Base-by-base conservation (phyloP, 2,329 filamentous ascomycete species). In the Aspergillus neoniger region DNA sequence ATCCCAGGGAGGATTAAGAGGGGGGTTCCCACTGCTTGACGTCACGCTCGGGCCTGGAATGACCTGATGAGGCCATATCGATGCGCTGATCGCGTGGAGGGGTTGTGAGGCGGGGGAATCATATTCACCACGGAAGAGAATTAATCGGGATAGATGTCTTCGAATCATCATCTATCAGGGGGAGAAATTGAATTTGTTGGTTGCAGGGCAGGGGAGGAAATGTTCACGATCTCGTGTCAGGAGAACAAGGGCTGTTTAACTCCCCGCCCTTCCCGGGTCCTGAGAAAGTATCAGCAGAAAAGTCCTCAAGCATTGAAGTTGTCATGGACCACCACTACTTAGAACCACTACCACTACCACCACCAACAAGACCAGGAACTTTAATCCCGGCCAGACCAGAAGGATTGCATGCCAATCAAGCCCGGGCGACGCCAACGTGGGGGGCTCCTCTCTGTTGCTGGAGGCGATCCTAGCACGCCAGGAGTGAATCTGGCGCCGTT, bases 31-130 rank as follows among this genome's bases (percentile, higher is more conserved):
- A 44, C 52, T 44, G 38, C 38, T 55, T 55, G 52, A 55, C 52
- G 52, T 55, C 52, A 55, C 52, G 52, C 38, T 12, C 38, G 39
- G 52, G 52, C 38, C 52, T 55, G 52, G 52, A 55, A 55, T 49
- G 41, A 44, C 41, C 41, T 44, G 41, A 44, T 14, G 25, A 38
- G 51, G 51, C 10, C 30, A 25, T 55, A 30, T 19, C 52, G 25
- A 19, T 21, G 52, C 52, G 25, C 38, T n/a, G 23, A 52, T 55
- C 43, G 38, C 23, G 8, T 43, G 41, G 38, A 30, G 38, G 32
- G 39, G 38, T 17, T 17, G 21, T n/a, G 52, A 28, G 38, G 52
- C 9, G 52, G 23, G 23, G 38, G 21, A n/a, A 32, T 12, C 3
- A 23, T 10, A 23, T 10, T 12, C 25, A 52, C 17, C 17, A 30